phyloP scores from a whole-genome alignment of 176 grass and related monocot species.

The Musa acuminata region DNA sequence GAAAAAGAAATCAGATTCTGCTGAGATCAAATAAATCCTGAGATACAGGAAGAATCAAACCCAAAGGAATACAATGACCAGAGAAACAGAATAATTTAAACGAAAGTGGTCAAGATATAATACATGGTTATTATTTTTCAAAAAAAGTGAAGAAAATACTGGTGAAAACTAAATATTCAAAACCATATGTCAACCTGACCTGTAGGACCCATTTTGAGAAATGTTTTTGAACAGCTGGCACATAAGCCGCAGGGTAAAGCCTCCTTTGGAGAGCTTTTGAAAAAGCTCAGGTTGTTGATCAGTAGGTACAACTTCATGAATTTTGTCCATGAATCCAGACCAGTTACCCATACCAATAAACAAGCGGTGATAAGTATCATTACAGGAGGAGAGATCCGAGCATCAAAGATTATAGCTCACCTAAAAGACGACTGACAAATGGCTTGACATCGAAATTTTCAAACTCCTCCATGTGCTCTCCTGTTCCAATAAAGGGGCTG shows the following conservation, averaged over 20 bases:
- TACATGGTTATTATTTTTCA: no score
- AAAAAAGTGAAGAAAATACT: not conserved
- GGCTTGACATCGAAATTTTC: conserved; percentile 93
- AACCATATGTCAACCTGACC: conserved; percentile 44
- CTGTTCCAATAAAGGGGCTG: conserved; percentile 96
- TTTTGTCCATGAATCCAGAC: conserved; percentile 91
- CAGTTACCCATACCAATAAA: conserved; percentile 76
- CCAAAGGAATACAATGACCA: not conserved
- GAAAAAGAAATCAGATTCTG: not conserved
- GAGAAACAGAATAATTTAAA: not conserved
- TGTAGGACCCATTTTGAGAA: conserved; percentile 86
- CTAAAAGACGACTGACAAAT: conserved; percentile 84
- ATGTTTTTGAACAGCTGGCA: conserved; percentile 86
- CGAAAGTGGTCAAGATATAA: not conserved
- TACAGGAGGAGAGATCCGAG: conserved; percentile 1
- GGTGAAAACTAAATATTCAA: not conserved
- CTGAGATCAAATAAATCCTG: not conserved
- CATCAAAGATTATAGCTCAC: conserved; percentile 25
- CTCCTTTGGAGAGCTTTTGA: conserved; percentile 87
- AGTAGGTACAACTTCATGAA: conserved; percentile 79
- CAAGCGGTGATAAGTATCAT: conserved; percentile 4
- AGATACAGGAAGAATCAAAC: not conserved
- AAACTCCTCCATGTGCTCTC: conserved; percentile 83
- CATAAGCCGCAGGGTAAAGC: conserved; percentile 86
- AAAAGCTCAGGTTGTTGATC: conserved; percentile 93